Evolutionary conservation across 768 basidiomycete genomes (phyloP).

Genomic region (Lyophyllum atratum): DNA sequence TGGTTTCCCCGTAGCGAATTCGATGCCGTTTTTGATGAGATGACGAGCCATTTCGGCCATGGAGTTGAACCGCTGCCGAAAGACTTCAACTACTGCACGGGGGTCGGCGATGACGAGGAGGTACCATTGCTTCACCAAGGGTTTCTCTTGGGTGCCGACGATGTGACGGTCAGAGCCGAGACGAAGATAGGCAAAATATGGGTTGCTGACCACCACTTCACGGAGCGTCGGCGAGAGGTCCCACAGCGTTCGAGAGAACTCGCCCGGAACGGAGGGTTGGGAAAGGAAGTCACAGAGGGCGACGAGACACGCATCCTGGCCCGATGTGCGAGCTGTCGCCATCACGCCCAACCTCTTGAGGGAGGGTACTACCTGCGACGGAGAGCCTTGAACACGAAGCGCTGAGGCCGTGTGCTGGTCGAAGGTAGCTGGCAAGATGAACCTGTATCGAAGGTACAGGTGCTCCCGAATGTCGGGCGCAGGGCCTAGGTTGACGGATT

Average conservation of each 20-base stretch:
- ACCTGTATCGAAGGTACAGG: background rate
- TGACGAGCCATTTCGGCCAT: slow-evolving; percentile 1
- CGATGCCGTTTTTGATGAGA: background rate
- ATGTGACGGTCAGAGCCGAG: background rate
- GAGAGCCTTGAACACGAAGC: too few relatives aligned
- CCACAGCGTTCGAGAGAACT: background rate
- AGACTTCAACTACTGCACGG: slow-evolving; percentile 3
- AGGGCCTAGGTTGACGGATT: too few relatives aligned
- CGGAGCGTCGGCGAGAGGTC: background rate
- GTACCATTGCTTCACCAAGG: slow-evolving; percentile 6
- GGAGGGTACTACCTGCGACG: too few relatives aligned
- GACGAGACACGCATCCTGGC: background rate
- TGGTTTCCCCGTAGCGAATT: slow-evolving; percentile 1
- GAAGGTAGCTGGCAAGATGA: background rate
- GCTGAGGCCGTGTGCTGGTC: too few relatives aligned
- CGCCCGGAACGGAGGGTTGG: too few relatives aligned
- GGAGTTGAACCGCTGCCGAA: background rate
- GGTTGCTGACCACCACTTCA: background rate
- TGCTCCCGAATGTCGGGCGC: background rate
- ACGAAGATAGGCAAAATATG: slow-evolving; percentile 1
- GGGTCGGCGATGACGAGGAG: slow-evolving; percentile 4
- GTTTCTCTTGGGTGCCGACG: slow-evolving; percentile 1
- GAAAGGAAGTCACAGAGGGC: background rate
- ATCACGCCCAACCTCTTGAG: background rate
- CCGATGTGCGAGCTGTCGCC: too few relatives aligned